Evolutionary conservation across 192 early-diverging fungal species (phyloP).

Genomic region (Linderina pennispora): DNA sequence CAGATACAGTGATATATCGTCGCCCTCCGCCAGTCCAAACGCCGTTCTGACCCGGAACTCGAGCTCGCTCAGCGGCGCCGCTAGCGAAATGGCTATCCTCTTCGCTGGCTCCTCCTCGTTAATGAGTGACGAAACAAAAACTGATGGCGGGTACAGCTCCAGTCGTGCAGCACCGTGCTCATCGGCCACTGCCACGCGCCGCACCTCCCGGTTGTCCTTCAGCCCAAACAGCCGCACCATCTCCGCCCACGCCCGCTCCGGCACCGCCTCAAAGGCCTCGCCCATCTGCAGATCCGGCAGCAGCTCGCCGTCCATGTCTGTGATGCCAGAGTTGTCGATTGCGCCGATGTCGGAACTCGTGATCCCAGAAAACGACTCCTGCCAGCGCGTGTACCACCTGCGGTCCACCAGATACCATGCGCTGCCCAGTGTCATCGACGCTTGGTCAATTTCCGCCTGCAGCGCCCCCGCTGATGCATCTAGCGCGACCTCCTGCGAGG

Average conservation of each 20-base stretch:
- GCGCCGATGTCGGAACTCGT: constrained; percentile 24
- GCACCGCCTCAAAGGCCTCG: constrained; percentile 30
- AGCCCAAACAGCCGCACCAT: constrained; percentile 45
- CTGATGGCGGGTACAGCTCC: constrained; percentile 20
- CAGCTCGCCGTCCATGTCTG: constrained; percentile 26
- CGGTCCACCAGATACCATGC: constrained; percentile 47
- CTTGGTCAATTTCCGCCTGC: constrained; percentile 10
- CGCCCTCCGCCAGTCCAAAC: constrained; percentile 1
- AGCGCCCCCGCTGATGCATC: constrained; percentile 12
- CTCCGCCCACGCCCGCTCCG: constrained; percentile 46
- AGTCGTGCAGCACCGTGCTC: constrained; percentile 5
- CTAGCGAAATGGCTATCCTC: constrained; percentile 10
- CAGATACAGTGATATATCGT: not conserved
- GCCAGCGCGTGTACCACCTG: constrained; percentile 43
- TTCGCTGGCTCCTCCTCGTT: not conserved
- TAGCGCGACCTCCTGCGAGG: not conserved
- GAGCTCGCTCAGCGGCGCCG: constrained; percentile 17
- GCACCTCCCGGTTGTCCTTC: not conserved
- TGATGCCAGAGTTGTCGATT: constrained; percentile 43
- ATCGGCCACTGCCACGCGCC: constrained; percentile 7
- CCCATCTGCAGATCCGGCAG: constrained; percentile 22
- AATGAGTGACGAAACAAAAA: constrained; percentile 1
- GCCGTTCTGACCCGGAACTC: constrained; percentile 10
- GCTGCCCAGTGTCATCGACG: constrained; percentile 26
- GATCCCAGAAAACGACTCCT: constrained; percentile 32